A percentile compares a stretch with the other conserved stretches of the same genome.
Conservation (phyloP, 2,329 filamentous ascomycete genomes). For the Fusarium albosuccineum region DNA sequence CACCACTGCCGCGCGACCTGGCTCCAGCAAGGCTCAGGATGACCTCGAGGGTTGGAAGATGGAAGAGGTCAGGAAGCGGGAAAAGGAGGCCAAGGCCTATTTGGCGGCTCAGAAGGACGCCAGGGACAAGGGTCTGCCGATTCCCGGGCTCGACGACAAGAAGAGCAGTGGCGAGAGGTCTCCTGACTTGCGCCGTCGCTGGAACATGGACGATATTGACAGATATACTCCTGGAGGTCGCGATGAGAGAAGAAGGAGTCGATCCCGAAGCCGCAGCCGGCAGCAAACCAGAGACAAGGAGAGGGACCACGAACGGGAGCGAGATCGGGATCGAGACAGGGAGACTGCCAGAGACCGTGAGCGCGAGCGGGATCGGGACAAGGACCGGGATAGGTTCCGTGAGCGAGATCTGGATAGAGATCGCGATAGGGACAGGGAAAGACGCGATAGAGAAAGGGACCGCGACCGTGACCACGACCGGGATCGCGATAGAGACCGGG, state of each 20-base stretch:
- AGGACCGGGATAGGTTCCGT: conserved; percentile 35
- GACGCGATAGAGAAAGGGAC: conserved; percentile 35
- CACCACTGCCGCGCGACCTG: conserved; percentile 53
- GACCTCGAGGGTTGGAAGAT: conserved; percentile 70
- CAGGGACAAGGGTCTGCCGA: conserved; percentile 68
- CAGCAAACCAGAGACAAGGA: conserved; percentile 50
- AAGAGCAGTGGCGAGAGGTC: conserved; percentile 60
- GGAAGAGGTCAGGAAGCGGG: conserved; percentile 71
- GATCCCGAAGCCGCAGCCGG: conserved; percentile 53
- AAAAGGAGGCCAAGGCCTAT: conserved; percentile 74
- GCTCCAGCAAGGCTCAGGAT: conserved; percentile 59
- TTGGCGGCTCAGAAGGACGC: conserved; percentile 72
- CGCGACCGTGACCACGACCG: conserved; percentile 47
- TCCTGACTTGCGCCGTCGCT: conserved; percentile 53
- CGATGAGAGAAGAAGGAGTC: conserved; percentile 54
- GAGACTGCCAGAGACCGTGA: conserved; percentile 33
- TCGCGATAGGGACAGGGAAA: conserved; percentile 48
- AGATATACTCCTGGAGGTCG: conserved; percentile 62
- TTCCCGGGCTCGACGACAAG: conserved; percentile 70
- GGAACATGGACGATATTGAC: conserved; percentile 53
- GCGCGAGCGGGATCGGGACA: conserved; percentile 28
- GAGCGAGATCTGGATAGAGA: conserved; percentile 40
- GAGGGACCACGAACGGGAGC: conserved; percentile 49
- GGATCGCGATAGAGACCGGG: conserved; percentile 51
- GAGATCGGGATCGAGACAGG: conserved; percentile 27